Conservation (phyloP, 306 rosid species). For the Prunus mira region DNA sequence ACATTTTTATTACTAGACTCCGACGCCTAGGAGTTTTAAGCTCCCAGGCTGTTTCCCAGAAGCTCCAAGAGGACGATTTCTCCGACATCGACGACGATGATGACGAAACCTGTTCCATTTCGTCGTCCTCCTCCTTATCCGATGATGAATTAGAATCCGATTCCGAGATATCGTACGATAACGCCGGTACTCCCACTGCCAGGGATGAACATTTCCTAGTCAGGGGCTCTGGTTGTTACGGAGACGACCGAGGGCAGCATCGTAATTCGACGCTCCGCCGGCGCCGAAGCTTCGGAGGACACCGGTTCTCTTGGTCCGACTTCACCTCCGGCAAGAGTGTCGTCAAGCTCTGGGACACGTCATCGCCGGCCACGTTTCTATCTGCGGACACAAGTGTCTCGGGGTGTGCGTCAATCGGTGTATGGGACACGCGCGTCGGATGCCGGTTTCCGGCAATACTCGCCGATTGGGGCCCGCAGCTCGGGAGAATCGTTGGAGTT, state of each 20-base stretch:
- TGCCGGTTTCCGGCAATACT: slow-evolving; percentile 45
- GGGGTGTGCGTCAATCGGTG: slow-evolving; percentile 26
- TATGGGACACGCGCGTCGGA: slow-evolving; percentile 71
- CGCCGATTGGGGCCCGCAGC: slow-evolving; percentile 58
- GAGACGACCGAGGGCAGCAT: slow-evolving; percentile 20
- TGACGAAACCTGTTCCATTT: slow-evolving; percentile 15
- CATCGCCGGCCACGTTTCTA: slow-evolving; percentile 34
- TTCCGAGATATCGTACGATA: slow-evolving; percentile 23
- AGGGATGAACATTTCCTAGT: slow-evolving; percentile 36
- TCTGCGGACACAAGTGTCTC: slow-evolving; percentile 18
- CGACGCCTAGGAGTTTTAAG: slow-evolving; percentile 18
- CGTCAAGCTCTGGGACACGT: slow-evolving; percentile 72
- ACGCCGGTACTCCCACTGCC: background rate
- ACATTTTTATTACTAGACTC: slow-evolving; percentile 30
- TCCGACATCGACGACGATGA: slow-evolving; percentile 33
- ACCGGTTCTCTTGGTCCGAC: slow-evolving; percentile 60
- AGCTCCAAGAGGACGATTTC: slow-evolving; percentile 21
- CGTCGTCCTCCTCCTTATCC: slow-evolving; percentile 23
- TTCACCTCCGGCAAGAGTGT: slow-evolving; percentile 55
- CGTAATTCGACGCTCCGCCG: slow-evolving; percentile 21
- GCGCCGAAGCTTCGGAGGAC: slow-evolving; percentile 40
- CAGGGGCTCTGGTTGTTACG: slow-evolving; percentile 30
- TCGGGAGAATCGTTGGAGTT: slow-evolving; percentile 38
- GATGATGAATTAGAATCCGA: slow-evolving; percentile 9
- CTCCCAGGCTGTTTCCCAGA: slow-evolving; percentile 24